These are phyloP conservation scores for Anacardium occidentale DNA, from an alignment of 345 rosid genomes.

Conservation along the genomic window DNA sequence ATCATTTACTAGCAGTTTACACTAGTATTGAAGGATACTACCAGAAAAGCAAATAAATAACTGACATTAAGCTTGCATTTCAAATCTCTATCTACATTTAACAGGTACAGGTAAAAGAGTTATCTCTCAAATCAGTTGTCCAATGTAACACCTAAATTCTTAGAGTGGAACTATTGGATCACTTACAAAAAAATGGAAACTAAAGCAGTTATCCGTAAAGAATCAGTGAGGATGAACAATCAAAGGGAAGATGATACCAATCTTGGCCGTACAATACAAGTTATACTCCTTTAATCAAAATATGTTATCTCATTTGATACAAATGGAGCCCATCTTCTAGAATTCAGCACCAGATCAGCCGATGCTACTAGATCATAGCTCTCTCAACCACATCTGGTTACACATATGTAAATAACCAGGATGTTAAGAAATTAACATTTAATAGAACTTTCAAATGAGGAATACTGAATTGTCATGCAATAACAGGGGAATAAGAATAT, in stretches of 20 bases:
- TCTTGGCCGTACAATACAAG: background rate
- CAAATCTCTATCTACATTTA: background rate
- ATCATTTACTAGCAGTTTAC: background rate
- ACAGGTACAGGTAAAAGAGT: background rate
- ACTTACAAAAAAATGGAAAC: background rate
- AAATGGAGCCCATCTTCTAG: background rate
- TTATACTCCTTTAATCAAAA: background rate
- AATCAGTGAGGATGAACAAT: background rate
- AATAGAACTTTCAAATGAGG: background rate
- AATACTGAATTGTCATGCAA: background rate
- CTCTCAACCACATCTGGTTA: background rate
- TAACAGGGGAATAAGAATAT: background rate
- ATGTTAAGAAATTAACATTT: background rate
- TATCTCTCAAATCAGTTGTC: background rate
- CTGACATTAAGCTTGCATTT: background rate
- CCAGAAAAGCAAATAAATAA: background rate
- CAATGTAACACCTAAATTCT: background rate
- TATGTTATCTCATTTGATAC: background rate
- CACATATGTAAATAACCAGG: background rate
- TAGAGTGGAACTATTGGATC: too few relatives aligned
- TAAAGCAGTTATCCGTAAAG: background rate
- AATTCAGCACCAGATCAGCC: slow-evolving; percentile 1
- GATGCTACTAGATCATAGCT: background rate
- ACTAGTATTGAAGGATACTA: background rate
- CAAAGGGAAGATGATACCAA: background rate